These are phyloP conservation scores for Glebionis coronaria DNA, from an alignment of 129 eudicot species.

Conservation along the genomic window DNA sequence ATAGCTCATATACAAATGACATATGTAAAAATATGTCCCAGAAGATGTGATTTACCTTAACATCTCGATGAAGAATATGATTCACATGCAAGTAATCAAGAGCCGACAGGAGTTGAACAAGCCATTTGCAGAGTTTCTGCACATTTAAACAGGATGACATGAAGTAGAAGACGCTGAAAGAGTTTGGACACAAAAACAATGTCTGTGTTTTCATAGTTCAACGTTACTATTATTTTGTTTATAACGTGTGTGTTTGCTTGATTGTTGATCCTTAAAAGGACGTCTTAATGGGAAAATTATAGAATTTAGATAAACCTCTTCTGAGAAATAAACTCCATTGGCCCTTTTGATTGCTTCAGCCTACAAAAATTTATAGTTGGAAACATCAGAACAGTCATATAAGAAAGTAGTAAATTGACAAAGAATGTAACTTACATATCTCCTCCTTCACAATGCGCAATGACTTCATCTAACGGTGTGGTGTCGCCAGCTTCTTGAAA, in stretches of 20 bases:
- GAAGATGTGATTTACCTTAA: constrained; percentile 56
- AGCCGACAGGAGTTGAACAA: constrained; percentile 84
- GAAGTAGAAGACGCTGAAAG: neutral
- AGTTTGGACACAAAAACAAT: neutral
- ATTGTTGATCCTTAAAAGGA: neutral
- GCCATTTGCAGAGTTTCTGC: constrained; percentile 94
- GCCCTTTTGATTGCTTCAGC: constrained; percentile 77
- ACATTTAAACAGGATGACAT: constrained; percentile 21
- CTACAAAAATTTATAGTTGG: constrained; percentile 37
- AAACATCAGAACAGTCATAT: constrained; percentile 13
- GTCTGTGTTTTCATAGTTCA: neutral
- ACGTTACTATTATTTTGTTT: neutral
- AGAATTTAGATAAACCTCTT: constrained; percentile 56
- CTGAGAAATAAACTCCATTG: constrained; percentile 74
- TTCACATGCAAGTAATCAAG: constrained; percentile 86
- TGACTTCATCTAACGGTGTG: too few species aligned
- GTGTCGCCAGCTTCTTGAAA: constrained; percentile 65
- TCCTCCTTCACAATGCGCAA: constrained; percentile 95
- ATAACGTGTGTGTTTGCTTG: constrained; percentile 1
- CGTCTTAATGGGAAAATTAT: neutral
- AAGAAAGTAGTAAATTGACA: constrained; percentile 9
- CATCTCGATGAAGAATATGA: constrained; percentile 95
- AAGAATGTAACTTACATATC: constrained; percentile 67
- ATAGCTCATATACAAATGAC: neutral
- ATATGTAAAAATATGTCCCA: constrained; percentile 5